phyloP scores from a whole-genome alignment of 2,329 filamentous ascomycete species.

The Pseudocercospora fijiensis region DNA sequence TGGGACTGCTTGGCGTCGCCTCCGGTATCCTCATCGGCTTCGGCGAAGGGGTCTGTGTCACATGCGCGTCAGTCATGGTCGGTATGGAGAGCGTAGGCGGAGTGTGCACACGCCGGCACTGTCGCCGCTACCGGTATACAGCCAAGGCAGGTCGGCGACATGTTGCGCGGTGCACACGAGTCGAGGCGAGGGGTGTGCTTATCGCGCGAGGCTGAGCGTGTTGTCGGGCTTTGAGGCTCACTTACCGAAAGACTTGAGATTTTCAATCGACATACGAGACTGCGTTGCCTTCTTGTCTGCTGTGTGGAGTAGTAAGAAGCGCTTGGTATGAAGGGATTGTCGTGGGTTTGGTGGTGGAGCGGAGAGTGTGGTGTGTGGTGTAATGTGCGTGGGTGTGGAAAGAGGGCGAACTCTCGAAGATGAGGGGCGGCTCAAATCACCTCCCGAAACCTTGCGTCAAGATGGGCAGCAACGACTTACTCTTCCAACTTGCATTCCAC shows the following conservation, averaged over 20 bases:
- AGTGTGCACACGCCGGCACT: not conserved
- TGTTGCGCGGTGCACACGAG: not conserved
- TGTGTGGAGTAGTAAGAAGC: constrained; percentile 12
- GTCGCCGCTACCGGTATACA: not conserved
- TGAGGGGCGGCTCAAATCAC: not conserved
- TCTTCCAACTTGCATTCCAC: not conserved
- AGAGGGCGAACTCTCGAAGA: not conserved
- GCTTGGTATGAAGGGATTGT: constrained; percentile 10
- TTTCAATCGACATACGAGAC: constrained; percentile 31
- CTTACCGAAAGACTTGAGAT: constrained; percentile 32
- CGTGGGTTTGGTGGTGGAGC: constrained; percentile 7
- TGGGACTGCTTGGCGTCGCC: constrained; percentile 93
- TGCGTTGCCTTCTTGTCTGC: constrained; percentile 15
- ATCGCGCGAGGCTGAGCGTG: constrained; percentile 23
- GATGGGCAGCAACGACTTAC: not conserved
- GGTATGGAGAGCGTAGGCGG: not conserved
- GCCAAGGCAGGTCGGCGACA: not conserved
- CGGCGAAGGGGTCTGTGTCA: constrained; percentile 93
- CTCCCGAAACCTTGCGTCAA: constrained; percentile 5
- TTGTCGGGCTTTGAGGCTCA: constrained; percentile 6
- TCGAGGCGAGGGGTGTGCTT: constrained; percentile 15
- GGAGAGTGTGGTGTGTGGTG: constrained; percentile 4
- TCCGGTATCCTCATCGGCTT: constrained; percentile 99
- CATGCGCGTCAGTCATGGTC: constrained; percentile 18
- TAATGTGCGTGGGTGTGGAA: constrained; percentile 10